Evolutionary conservation across 1,284 basidiomycete genomes (phyloP).

Genomic region (Papiliotrema fonsecae): DNA sequence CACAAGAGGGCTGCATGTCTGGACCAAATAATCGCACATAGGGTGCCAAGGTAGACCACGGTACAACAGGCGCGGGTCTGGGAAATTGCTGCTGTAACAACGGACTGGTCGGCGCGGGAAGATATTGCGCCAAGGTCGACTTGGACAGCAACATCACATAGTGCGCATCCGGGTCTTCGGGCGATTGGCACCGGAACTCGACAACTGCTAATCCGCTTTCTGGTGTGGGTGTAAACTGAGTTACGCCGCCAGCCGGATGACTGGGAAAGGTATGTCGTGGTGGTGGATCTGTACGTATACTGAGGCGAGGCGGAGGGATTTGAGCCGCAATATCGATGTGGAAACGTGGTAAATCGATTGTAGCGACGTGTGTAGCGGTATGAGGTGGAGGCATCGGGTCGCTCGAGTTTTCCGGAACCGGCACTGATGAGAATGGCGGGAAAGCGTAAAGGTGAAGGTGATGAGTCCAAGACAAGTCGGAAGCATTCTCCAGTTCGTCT

Average conservation of each 20-base stretch:
- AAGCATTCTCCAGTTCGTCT: constrained; percentile 20
- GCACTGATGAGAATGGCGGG: constrained; percentile 24
- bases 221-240: constrained; percentile 37
- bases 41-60: constrained; percentile 35
- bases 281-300: constrained; percentile 44
- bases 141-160: constrained; percentile 34
- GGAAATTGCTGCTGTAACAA: constrained; percentile 24
- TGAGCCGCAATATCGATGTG: constrained; percentile 17
- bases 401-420: not conserved
- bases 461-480: constrained; percentile 31
- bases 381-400: constrained; percentile 26
- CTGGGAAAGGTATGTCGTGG: constrained; percentile 37
- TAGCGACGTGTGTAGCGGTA: constrained; percentile 29
- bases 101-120: constrained; percentile 37
- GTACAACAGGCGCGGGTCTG: constrained; percentile 28
- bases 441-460: constrained; percentile 41
- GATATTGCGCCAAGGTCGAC: constrained; percentile 30
- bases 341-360: constrained; percentile 37
- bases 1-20: constrained; percentile 18
- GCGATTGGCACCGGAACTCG: constrained; percentile 31
- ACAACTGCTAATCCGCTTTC: constrained; percentile 39
- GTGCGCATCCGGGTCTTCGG: constrained; percentile 17
- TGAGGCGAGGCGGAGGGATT: constrained; percentile 30
- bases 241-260: constrained; percentile 24
- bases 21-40: constrained; percentile 39